phyloP scores from a whole-genome alignment of 2,329 filamentous ascomycete species.

The Penicillium sp. region DNA sequence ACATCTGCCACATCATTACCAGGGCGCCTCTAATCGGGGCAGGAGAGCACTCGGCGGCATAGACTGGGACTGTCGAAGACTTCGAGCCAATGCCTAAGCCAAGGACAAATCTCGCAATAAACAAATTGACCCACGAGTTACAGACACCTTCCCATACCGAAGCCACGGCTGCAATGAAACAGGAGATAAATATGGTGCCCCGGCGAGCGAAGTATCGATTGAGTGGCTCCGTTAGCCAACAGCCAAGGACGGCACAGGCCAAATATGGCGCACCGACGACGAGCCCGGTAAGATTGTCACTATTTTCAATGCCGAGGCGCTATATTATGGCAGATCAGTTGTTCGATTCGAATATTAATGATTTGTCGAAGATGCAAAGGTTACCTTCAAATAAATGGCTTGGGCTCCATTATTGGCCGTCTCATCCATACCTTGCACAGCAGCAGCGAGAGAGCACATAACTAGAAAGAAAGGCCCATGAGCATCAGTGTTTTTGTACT shows the following conservation, averaged over 20 bases:
- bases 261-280: slow-evolving; percentile 53
- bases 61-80: slow-evolving; percentile 52
- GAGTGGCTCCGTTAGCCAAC: slow-evolving; percentile 54
- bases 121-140: slow-evolving; percentile 49
- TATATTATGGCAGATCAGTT: not conserved
- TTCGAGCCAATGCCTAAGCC: slow-evolving; percentile 50
- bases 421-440: slow-evolving; percentile 59
- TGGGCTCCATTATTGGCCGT: slow-evolving; percentile 55
- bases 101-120: slow-evolving; percentile 48
- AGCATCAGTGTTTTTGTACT: not conserved
- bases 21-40: slow-evolving; percentile 55
- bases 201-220: slow-evolving; percentile 51
- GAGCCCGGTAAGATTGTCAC: slow-evolving; percentile 45
- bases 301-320: slow-evolving; percentile 22
- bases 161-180: slow-evolving; percentile 46
- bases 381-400: slow-evolving; percentile 38
- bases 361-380: not conserved
- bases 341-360: not conserved
- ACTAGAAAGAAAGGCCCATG: slow-evolving; percentile 25
- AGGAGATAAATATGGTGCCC: slow-evolving; percentile 50
- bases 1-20: slow-evolving; percentile 60
- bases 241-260: slow-evolving; percentile 49
- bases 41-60: slow-evolving; percentile 54
- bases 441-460: slow-evolving; percentile 59
- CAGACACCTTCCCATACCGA: slow-evolving; percentile 49